Evolutionary conservation across 2,329 filamentous ascomycete genomes (phyloP).

Genomic region (Clonostachys byssicola): DNA sequence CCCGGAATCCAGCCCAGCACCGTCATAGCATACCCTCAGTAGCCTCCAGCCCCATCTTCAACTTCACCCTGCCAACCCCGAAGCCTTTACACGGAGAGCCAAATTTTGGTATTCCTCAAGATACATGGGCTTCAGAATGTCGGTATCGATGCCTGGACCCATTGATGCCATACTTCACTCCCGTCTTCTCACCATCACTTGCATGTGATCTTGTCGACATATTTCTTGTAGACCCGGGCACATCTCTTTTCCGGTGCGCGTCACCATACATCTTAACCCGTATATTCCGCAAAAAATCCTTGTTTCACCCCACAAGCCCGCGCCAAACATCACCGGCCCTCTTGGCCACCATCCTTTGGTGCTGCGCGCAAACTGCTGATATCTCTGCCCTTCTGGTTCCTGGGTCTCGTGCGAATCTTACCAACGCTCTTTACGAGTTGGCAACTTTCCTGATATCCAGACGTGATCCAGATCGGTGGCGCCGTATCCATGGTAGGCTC

Average conservation of each 20-base stretch:
- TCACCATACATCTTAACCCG: slow-evolving; percentile 43
- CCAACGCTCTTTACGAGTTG: slow-evolving; percentile 28
- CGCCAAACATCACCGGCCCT: slow-evolving; percentile 36
- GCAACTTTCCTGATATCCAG: slow-evolving; percentile 24
- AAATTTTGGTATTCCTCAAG: background rate
- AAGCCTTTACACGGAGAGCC: slow-evolving; percentile 10
- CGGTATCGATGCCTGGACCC: slow-evolving; percentile 34
- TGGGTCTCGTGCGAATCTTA: slow-evolving; percentile 30
- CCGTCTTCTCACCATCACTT: slow-evolving; percentile 30
- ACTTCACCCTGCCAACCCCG: slow-evolving; percentile 8
- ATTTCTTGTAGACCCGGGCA: slow-evolving; percentile 38
- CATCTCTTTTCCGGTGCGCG: slow-evolving; percentile 33
- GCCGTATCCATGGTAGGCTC: slow-evolving; percentile 22
- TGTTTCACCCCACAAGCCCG: slow-evolving; percentile 31
- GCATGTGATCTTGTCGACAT: slow-evolving; percentile 43
- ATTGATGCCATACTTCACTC: slow-evolving; percentile 28
- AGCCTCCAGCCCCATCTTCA: slow-evolving; percentile 8
- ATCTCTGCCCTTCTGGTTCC: slow-evolving; percentile 33
- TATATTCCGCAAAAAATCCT: slow-evolving; percentile 37
- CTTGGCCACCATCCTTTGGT: slow-evolving; percentile 42
- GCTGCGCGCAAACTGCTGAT: slow-evolving; percentile 40
- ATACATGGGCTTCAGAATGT: slow-evolving; percentile 12
- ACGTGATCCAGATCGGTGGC: slow-evolving; percentile 28
- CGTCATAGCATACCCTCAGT: slow-evolving; percentile 6
- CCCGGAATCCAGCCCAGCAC: background rate